These are phyloP conservation scores for Schizochytrium sp. DNA, from an alignment of 108 stramenopile species.

Conservation along the genomic window DNA sequence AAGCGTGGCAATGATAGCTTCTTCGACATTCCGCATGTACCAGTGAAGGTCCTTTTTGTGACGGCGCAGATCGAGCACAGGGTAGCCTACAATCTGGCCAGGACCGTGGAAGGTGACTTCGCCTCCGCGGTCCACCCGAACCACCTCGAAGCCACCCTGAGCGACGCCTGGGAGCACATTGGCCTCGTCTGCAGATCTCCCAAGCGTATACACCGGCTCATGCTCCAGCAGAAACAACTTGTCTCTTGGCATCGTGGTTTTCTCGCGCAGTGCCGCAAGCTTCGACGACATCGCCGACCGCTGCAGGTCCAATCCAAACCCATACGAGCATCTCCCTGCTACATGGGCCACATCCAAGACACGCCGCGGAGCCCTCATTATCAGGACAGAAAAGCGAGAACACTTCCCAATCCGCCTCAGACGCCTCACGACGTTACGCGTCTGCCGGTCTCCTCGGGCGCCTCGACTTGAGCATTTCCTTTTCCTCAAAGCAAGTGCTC, in stretches of 20 bases:
- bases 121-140: conserved; percentile 91
- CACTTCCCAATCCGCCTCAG: background rate
- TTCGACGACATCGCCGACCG: background rate
- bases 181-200: conserved; percentile 82
- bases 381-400: background rate
- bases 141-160: background rate
- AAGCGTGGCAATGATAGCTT: conserved; percentile 83
- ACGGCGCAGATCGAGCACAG: conserved; percentile 87
- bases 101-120: conserved; percentile 98
- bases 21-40: conserved; percentile 93
- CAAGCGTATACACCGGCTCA: conserved; percentile 94
- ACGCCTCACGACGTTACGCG: background rate
- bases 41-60: conserved; percentile 95
- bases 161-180: conserved; percentile 68
- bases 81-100: conserved; percentile 94
- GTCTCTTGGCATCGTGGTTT: conserved; percentile 48
- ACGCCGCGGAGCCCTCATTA: background rate
- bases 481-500: too few species aligned
- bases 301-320: conserved; percentile 9
- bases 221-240: conserved; percentile 91
- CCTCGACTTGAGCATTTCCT: too few species aligned
- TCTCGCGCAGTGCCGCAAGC: background rate
- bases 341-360: conserved; percentile 43
- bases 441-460: background rate
- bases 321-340: background rate